These are phyloP conservation scores for Exophiala spinifera DNA, from an alignment of 2,329 filamentous ascomycete species.

Conservation along the genomic window DNA sequence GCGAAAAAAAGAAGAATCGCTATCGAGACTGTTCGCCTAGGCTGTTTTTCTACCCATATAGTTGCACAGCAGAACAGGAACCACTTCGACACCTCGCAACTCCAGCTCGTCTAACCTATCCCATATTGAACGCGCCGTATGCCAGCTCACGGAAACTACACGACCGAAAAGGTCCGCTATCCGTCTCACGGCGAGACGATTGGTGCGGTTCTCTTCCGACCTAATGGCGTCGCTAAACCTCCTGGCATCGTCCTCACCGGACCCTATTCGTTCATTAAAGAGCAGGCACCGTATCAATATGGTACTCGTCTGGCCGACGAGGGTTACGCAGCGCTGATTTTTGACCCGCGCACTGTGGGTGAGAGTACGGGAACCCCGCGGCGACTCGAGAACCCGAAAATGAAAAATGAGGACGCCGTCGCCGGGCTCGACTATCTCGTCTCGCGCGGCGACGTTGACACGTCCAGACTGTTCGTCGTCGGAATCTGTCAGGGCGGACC, in stretches of 20 bases:
- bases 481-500: slow-evolving; percentile 34
- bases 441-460: slow-evolving; percentile 29
- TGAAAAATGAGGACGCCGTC: slow-evolving; percentile 34
- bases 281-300: slow-evolving; percentile 34
- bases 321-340: slow-evolving; percentile 34
- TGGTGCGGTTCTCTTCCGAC: slow-evolving; percentile 2
- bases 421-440: slow-evolving; percentile 33
- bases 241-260: slow-evolving; percentile 29
- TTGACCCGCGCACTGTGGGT: slow-evolving; percentile 34
- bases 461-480: slow-evolving; percentile 31
- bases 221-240: slow-evolving; percentile 29
- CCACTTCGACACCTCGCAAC: too few relatives aligned
- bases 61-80: too few relatives aligned
- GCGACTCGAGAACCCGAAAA: slow-evolving; percentile 33
- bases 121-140: too few relatives aligned
- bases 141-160: too few relatives aligned
- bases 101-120: too few relatives aligned
- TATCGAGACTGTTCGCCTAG: too few relatives aligned
- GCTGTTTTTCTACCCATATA: too few relatives aligned
- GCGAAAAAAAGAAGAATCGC: too few relatives aligned
- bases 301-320: slow-evolving; percentile 34
- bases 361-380: slow-evolving; percentile 33
- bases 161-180: too few relatives aligned
- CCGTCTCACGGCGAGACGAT: too few relatives aligned
- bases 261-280: slow-evolving; percentile 33